A percentile compares a stretch with the other conserved stretches of the same genome.
Conservation (phyloP, 345 rosid species). For the Euphorbia pulcherrima region DNA sequence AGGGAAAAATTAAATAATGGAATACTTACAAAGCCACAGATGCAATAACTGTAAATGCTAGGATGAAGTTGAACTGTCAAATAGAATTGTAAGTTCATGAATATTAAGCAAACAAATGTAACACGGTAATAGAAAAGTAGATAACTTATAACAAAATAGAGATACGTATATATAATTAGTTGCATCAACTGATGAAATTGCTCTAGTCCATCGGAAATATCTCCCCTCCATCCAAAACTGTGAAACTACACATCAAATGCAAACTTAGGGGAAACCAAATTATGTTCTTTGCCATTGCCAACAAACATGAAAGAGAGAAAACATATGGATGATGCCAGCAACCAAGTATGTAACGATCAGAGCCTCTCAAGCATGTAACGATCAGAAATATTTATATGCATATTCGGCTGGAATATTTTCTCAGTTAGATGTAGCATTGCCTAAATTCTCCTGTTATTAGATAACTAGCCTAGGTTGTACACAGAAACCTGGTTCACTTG, state of each 20-base stretch:
- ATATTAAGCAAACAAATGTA: slow-evolving; percentile 3
- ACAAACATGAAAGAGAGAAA: neutral
- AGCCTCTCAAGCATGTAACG: neutral
- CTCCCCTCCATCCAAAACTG: neutral
- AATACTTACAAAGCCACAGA: neutral
- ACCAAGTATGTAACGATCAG: neutral
- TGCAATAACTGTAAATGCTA: neutral
- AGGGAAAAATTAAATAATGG: neutral
- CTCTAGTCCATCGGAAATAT: neutral
- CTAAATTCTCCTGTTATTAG: neutral
- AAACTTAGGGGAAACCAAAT: neutral
- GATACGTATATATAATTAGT: neutral
- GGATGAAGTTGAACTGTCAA: slow-evolving; percentile 1
- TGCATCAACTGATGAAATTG: neutral
- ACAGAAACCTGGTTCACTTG: neutral
- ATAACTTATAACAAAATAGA: neutral
- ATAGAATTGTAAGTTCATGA: slow-evolving; percentile 2
- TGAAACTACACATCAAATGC: neutral
- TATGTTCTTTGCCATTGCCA: neutral
- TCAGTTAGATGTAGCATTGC: neutral
- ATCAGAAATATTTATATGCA: no score
- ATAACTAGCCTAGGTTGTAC: neutral
- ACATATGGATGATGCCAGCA: neutral
- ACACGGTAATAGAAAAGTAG: neutral
- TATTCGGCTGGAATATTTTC: neutral